Evolutionary conservation across 805 yeast genomes (phyloP), one percentile per base, ranked within the genome.

Genomic region (Suhomyces canberraensis): DNA sequence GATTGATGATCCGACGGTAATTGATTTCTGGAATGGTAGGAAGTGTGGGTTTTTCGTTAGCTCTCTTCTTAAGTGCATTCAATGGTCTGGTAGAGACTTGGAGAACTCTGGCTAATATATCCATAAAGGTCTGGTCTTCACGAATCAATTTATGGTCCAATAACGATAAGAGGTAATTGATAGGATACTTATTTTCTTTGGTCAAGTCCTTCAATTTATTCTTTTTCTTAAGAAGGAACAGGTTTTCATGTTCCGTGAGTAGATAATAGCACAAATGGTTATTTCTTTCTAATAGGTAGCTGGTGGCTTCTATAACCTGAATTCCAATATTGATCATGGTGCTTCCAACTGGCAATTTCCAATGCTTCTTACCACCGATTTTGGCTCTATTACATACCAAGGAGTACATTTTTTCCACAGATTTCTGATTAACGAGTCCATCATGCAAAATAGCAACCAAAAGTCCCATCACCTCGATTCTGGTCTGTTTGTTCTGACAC

Each of bases 21-120:
- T 81, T 81, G 15, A 67, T 60, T 27, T 75, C 78, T 1, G 86
- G 81, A 46, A 90, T 77, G 28, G 61, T 58, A 2, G 95, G 95
- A 11, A 27, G 33, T 8, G 39, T 48, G 31, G 44, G 46, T 37
- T 38, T 21, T 32, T 37, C 14, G 18, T 24, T 25, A 25, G 40
- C 31, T 37, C 47, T 11, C 35, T 72, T 69, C 32, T 75, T 67
- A 39, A 85, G 64, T 0, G 78, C 66, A 18, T 69, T 69, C 31
- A 89, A 64, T 3, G 95, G 89, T 43, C 84, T 71, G 0, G 95
- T 84, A 3, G 90, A 78, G 32, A 82, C 75, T 50, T 85, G 93
- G 21, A 89, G 66, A 13, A 87, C 78, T 40, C 84, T 69, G 0
- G 95, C 83, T 18, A 89, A 60, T 16, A 80, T 58, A 53, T 89